Evolutionary conservation across 2,329 filamentous ascomycete species (phyloP), one percentile per base, ranked within the genome.

Genomic region (Neonectria coccinea): DNA sequence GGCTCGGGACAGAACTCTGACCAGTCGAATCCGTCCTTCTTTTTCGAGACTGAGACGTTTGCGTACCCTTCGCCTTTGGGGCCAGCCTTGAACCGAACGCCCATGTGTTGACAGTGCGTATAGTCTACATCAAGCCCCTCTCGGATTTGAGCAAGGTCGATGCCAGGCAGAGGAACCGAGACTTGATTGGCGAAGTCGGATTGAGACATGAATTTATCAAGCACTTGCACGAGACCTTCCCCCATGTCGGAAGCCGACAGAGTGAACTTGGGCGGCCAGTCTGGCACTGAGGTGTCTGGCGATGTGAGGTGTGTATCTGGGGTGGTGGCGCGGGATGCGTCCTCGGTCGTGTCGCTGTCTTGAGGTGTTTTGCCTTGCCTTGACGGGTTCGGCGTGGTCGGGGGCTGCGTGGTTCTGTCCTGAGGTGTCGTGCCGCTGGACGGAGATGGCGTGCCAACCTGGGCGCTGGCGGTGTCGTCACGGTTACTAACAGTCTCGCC

Each of bases 121-220:
- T 52, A 6, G 12, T 6, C 9, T 2, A 20, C 11, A 20, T 36
- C 12, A 20, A 52, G 50, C 29, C 22, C 22, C 9, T 36, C 29
- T 39, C 25, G 16, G 31, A 52, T 20, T 5, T 11, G 5, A 20
- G 10, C n/a, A 42, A 22, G 47, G 45, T 52, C 25, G 12, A 59
- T 59, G n/a, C 9, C 5, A 25, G 47, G 56, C 10, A 27, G 22
- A 33, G 45, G 45, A 31, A 59, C 36, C 3, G 22, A 59, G 47
- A 59, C 33, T 20, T 51, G 22, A 12, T 52, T 52, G 10, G 22
- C 56, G 25, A 59, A 59, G 16, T 44, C 56, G 22, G 45, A 36
- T 8, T 44, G 22, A 31, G 56, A 42, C 20, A 52, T 59, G 47
- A 36, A 6, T 44, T 16, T 52, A 16, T n/a, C 8, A 29, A 58